A percentile compares a stretch with the other conserved stretches of the same genome.
Conservation (phyloP, 106 monocot genomes). For the Vanilla planifolia region DNA sequence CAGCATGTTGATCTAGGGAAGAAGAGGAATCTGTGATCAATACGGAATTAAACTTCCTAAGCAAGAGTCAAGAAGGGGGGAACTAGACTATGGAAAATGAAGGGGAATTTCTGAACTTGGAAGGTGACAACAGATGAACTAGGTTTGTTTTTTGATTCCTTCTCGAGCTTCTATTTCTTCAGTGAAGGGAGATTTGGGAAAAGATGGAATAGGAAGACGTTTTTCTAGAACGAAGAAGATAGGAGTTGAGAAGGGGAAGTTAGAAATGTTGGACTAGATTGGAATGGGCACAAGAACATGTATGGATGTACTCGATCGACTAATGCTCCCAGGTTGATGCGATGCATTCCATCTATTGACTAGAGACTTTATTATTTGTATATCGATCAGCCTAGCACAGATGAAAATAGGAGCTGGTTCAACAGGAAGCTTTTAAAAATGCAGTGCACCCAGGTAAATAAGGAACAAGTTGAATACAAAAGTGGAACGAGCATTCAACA, state of each 20-base stretch:
- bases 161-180: no score
- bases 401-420: constrained; percentile 24
- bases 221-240: constrained; percentile 2
- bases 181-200: no score
- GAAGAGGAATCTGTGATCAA: no score
- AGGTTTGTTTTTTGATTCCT: no score
- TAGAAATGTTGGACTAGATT: constrained; percentile 25
- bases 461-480: constrained; percentile 22
- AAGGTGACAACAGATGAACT: no score
- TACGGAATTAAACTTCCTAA: no score
- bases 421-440: constrained; percentile 26
- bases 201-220: constrained; percentile 5
- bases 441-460: constrained; percentile 27
- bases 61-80: no score
- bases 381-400: constrained; percentile 18
- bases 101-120: no score
- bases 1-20: no score
- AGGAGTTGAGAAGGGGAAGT: constrained; percentile 9
- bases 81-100: no score
- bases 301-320: constrained; percentile 23
- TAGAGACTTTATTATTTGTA: constrained; percentile 24
- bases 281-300: constrained; percentile 27
- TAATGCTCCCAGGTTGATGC: constrained; percentile 31
- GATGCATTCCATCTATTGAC: constrained; percentile 24
- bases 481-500: constrained; percentile 11